Base-by-base conservation (phyloP, 2,329 filamentous ascomycete species). In the Penicillium capsulatum region DNA sequence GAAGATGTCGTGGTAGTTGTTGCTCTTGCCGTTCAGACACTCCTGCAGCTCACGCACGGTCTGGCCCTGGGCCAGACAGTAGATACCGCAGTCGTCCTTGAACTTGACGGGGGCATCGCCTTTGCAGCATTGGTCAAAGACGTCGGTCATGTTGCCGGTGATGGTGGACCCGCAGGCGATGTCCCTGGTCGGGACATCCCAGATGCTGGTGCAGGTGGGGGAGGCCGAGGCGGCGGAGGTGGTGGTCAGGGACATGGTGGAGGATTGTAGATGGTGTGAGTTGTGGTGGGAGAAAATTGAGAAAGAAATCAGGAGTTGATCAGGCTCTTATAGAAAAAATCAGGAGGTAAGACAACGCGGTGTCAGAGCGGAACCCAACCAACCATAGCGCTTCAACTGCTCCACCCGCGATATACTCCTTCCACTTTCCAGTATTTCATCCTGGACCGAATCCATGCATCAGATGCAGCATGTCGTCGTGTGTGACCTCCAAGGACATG, bases 31-130 rank as follows among this genome's bases (percentile, higher is more conserved):
- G 34, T 48, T 60, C 10, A 76, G 55, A 47, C 73, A 76, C 3
- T 53, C 20, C 3, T 54, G 53, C 22, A 73, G 52, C 3, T 61
- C 50, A 8, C 46, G 39, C 35, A 70, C 53, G 15, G 49, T 58
- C 46, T 72, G 69, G 30, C 53, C 66, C 28, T 60, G 54, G 0
- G 68, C 70, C 11, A 70, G 67, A 50, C 73, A 76, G 70, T 75
- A 76, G 43, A 75, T 50, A 11, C 69, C 71, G 61, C 74, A 76
- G 51, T 66, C 58, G 54, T 67, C 51, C 52, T 69, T 61, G 67
- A 75, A 76, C 47, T 59, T 59, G 34, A 69, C 56, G 17, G 75
- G 62, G 15, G 66, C 55, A 36, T 72, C 68, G 7, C 61, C 47
- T 8, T 63, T 60, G 53, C 73, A 76, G 67, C 73, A 76, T 15